These are phyloP conservation scores for Fusarium verticillioides DNA, from an alignment of 2,329 filamentous ascomycete species.

Conservation along the genomic window DNA sequence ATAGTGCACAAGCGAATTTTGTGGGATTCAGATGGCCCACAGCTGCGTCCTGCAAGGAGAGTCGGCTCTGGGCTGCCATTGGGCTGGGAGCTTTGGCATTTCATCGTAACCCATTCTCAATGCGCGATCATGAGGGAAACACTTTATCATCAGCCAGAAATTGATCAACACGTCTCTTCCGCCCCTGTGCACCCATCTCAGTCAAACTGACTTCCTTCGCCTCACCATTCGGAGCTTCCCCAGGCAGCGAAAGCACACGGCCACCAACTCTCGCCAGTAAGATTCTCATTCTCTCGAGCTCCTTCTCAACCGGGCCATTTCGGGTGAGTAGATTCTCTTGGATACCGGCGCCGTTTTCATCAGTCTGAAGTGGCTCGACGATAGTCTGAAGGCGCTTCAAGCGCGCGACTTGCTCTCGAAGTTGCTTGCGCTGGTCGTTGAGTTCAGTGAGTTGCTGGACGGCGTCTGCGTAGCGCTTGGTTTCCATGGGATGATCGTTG, in stretches of 20 bases:
- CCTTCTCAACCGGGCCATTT: slow-evolving; percentile 71
- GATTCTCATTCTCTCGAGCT: slow-evolving; percentile 74
- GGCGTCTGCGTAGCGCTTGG: slow-evolving; percentile 62
- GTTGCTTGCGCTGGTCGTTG: slow-evolving; percentile 50
- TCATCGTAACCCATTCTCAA: no score
- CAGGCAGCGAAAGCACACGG: slow-evolving; percentile 54
- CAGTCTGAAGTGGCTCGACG: slow-evolving; percentile 56
- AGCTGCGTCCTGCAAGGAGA: background rate
- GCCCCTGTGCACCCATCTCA: slow-evolving; percentile 23
- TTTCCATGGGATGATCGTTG: slow-evolving; percentile 56
- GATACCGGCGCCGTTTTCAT: slow-evolving; percentile 52
- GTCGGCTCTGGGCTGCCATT: background rate
- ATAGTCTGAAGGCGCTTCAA: slow-evolving; percentile 61
- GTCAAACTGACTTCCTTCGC: slow-evolving; percentile 15
- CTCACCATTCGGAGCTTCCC: background rate
- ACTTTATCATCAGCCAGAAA: slow-evolving; percentile 42
- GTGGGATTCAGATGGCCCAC: background rate
- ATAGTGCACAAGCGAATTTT: background rate
- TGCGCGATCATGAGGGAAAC: slow-evolving; percentile 33
- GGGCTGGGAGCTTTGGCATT: background rate
- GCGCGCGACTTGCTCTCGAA: slow-evolving; percentile 56
- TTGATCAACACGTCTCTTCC: slow-evolving; percentile 43
- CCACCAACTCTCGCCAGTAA: slow-evolving; percentile 69
- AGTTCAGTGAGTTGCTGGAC: slow-evolving; percentile 62
- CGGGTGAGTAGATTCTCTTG: slow-evolving; percentile 76